Conservation (phyloP, 352 stramenopile species). For the Pythium brassicae region DNA sequence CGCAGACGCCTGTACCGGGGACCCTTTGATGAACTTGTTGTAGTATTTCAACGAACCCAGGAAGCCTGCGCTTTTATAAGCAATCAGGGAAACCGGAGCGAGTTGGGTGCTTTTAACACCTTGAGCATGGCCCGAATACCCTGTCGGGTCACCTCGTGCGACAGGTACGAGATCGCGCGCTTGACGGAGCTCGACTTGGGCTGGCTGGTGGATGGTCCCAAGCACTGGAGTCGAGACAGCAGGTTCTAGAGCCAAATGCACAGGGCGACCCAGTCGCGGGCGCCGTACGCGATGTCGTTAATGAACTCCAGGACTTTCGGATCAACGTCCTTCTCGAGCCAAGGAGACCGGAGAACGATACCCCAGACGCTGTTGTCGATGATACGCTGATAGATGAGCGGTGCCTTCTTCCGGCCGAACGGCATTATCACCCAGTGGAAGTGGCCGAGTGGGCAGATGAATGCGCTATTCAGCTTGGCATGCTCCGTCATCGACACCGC, state of each 20-base stretch:
- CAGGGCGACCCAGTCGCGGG: conserved; percentile 6
- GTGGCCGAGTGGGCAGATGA: conserved; percentile 18
- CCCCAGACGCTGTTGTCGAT: conserved; percentile 13
- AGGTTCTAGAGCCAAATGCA: conserved; percentile 1
- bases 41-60: conserved; percentile 21
- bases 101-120: conserved; percentile 4
- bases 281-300: neutral
- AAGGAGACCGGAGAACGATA: no score
- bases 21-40: conserved; percentile 20
- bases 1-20: conserved; percentile 8
- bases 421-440: conserved; percentile 19
- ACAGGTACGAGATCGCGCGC: conserved; percentile 12
- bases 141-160: conserved; percentile 5
- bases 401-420: conserved; percentile 19
- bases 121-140: conserved; percentile 11
- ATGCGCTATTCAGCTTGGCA: conserved; percentile 13
- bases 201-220: conserved; percentile 20
- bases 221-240: conserved; percentile 13
- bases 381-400: conserved; percentile 10
- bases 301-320: neutral
- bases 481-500: conserved; percentile 9
- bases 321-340: neutral
- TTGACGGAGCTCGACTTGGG: conserved; percentile 16
- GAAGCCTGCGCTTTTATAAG: conserved; percentile 21
- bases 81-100: conserved; percentile 8